Conservation (phyloP, 345 rosid genomes). For the Ceriops tagal region DNA sequence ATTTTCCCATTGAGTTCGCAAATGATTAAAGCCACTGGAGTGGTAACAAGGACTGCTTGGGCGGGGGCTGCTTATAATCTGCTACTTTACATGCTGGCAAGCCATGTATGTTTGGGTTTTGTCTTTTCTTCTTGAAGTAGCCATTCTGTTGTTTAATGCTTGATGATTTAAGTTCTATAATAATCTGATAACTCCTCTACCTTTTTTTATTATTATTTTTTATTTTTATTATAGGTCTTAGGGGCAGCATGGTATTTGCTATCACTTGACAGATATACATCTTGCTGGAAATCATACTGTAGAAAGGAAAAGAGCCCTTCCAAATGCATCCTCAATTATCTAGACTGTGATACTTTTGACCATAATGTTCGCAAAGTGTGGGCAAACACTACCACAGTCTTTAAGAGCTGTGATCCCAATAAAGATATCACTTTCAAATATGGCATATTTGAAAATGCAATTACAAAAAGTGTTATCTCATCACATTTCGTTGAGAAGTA, state of each 20-base stretch:
- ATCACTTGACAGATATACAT: conserved; percentile 73
- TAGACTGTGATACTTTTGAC: conserved; percentile 55
- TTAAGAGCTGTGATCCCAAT: conserved; percentile 50
- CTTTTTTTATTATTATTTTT: background rate
- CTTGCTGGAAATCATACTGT: conserved; percentile 79
- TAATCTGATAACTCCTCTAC: background rate
- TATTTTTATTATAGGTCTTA: conserved; percentile 45
- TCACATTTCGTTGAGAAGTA: conserved; percentile 60
- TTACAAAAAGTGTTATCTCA: conserved; percentile 60
- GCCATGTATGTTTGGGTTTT: conserved; percentile 27
- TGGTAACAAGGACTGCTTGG: conserved; percentile 34
- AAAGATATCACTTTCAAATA: conserved; percentile 44
- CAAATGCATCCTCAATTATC: conserved; percentile 41
- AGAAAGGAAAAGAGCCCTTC: conserved; percentile 37
- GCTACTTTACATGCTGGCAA: conserved; percentile 34
- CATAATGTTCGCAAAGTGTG: conserved; percentile 33
- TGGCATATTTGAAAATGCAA: conserved; percentile 70
- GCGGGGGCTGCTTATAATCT: conserved; percentile 41
- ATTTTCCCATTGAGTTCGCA: conserved; percentile 26
- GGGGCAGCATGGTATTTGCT: conserved; percentile 89
- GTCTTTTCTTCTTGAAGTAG: background rate
- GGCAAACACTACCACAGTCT: conserved; percentile 59
- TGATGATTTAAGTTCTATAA: background rate
- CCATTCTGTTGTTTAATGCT: background rate
- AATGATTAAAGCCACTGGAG: conserved; percentile 30